Conservation (phyloP, 208 protist genomes). For the Crithidia fasciculata region DNA sequence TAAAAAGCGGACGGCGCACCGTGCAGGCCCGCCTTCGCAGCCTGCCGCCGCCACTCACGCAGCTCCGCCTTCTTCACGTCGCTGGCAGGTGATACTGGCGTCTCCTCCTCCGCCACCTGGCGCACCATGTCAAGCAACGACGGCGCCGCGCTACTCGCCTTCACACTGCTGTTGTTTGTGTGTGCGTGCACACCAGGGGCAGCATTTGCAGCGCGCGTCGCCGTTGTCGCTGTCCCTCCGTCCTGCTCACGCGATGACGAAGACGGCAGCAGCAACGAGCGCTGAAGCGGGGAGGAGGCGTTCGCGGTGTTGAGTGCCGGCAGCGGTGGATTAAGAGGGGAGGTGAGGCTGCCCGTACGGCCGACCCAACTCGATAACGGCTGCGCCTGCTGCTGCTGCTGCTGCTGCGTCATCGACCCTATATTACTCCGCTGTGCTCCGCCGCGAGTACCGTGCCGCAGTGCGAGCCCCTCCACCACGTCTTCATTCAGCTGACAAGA, state of each 20-base stretch:
- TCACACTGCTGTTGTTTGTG: too few relatives aligned
- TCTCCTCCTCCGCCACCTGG: constrained; percentile 23
- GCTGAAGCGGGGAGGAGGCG: neutral
- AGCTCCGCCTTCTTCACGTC: constrained; percentile 32
- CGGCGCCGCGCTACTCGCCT: neutral
- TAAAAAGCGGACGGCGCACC: constrained; percentile 8
- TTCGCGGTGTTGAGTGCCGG: neutral
- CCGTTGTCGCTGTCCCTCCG: neutral
- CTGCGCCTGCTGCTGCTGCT: neutral
- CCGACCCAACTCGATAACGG: neutral
- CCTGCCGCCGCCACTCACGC: constrained; percentile 42
- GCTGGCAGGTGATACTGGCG: constrained; percentile 4
- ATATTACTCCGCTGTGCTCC: neutral
- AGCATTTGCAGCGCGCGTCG: too few relatives aligned
- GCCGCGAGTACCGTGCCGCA: too few relatives aligned
- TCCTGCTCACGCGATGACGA: too few relatives aligned
- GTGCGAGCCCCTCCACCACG: too few relatives aligned
- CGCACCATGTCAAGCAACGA: constrained; percentile 21
- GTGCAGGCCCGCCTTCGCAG: constrained; percentile 15
- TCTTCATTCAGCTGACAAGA: neutral
- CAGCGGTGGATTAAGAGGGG: neutral
- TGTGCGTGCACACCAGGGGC: too few relatives aligned
- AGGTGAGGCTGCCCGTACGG: neutral
- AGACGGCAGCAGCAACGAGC: too few relatives aligned
- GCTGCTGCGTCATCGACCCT: neutral